Evolutionary conservation across 352 stramenopile genomes (phyloP).

Genomic region (Globisporangium solare): DNA sequence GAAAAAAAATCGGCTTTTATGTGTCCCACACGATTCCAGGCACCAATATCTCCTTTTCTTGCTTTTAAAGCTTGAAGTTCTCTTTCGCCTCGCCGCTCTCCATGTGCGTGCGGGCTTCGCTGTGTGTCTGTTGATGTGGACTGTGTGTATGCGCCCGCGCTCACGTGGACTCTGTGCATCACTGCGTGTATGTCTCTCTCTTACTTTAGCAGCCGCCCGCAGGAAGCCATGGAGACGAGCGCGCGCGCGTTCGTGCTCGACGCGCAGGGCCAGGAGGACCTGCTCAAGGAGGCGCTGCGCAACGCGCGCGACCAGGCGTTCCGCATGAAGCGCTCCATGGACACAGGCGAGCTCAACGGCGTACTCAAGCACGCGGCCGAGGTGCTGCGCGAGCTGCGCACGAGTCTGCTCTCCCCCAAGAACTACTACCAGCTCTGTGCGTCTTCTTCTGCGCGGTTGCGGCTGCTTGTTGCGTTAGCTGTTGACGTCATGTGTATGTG

Average conservation of each 20-base stretch:
- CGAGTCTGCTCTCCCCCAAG: constrained; percentile 92
- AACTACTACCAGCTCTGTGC: constrained; percentile 99
- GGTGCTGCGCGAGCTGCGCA: constrained; percentile 83
- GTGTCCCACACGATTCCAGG: too few relatives aligned
- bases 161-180: not conserved
- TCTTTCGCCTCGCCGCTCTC: too few relatives aligned
- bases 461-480: not conserved
- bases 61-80: not conserved
- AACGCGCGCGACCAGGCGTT: constrained; percentile 75
- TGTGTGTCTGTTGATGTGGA: too few relatives aligned
- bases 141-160: too few relatives aligned
- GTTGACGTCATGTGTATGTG: not conserved
- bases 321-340: constrained; percentile 83
- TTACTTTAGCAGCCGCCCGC: too few relatives aligned
- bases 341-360: constrained; percentile 58
- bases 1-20: too few relatives aligned
- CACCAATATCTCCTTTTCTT: not conserved
- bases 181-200: not conserved
- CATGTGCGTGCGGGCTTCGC: too few relatives aligned
- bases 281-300: constrained; percentile 71
- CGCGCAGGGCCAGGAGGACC: constrained; percentile 55
- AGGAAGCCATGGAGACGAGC: constrained; percentile 6
- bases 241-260: constrained; percentile 46
- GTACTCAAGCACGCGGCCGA: constrained; percentile 81
- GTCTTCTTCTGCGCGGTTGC: constrained; percentile 6